Evolutionary conservation across 192 early-diverging fungal species (phyloP), one percentile per base, ranked within the genome.

Genomic region (Mortierella alpina): DNA sequence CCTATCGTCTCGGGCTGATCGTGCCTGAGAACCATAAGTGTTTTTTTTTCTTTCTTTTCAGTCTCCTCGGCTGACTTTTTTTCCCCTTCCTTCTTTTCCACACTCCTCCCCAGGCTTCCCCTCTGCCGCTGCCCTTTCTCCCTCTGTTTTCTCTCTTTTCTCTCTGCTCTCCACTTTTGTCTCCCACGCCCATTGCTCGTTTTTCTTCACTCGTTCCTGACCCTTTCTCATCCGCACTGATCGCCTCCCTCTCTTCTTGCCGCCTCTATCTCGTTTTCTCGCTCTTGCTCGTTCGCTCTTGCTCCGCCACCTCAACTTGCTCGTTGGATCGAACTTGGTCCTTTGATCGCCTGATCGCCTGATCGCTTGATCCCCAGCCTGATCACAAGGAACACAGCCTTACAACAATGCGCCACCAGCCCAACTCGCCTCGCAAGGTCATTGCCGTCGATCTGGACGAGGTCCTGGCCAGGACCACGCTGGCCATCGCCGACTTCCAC

Each of bases 401-500:
- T 23, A 51, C 11, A 22, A 4, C 50, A 60, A 76, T 80, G 69
- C 77, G 77, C 54, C 62, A 83, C 41, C 63, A 83, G 45, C 22
- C 66, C 23, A 59, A 76, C 45, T 41, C 69, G n/a, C 73, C 67
- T 56, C 73, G 83, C 48, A 80, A 81, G 56, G 73, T 85, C 50
- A 82, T 88, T 60, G 87, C 87, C 63, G 83, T 86, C 52, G 84
- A 89, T 73, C 69, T 90, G 31, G 89, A 90, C 69, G 84, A 89
- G 55, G 88, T 88, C 51, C 82, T 91, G 11, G 74, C 83, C 53
- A 73, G 83, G 52, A 89, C 88, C 6, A 44, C 83, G 1, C 72
- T 85, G 41, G 86, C 87, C 4, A 72, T 91, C 12, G 84, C 86
- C 46, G 69, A 83, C 39, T 91, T 84, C 65, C 90, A 91, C 54